A percentile compares a stretch with the other conserved stretches of the same genome.
Conservation (phyloP, 2,329 filamentous ascomycete genomes). For the Phaeosphaeriaceae sp. region DNA sequence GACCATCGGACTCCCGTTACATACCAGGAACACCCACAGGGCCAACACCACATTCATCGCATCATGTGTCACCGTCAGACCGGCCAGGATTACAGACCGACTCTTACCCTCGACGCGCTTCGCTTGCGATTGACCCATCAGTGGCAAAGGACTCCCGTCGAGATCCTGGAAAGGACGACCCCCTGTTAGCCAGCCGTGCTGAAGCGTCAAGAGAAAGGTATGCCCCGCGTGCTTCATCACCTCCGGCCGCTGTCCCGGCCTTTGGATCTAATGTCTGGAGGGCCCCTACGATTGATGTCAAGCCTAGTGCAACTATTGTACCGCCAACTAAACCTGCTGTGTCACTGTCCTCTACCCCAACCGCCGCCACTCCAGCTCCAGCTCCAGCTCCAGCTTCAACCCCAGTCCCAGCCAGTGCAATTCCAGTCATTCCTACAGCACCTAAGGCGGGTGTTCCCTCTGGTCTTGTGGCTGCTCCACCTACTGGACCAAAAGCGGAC, state of each 20-base stretch:
- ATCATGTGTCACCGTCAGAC: slow-evolving; percentile 42
- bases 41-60: slow-evolving; percentile 39
- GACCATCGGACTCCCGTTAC: slow-evolving; percentile 38
- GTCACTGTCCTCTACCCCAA: slow-evolving; percentile 25
- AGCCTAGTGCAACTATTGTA: slow-evolving; percentile 26
- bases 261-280: slow-evolving; percentile 58
- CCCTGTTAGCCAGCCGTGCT: slow-evolving; percentile 53
- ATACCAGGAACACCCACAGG: slow-evolving; percentile 43
- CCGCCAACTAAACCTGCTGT: slow-evolving; percentile 39
- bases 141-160: slow-evolving; percentile 43
- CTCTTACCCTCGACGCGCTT: slow-evolving; percentile 46
- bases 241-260: slow-evolving; percentile 63
- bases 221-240: slow-evolving; percentile 57
- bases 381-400: slow-evolving; percentile 23
- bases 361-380: slow-evolving; percentile 26
- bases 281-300: slow-evolving; percentile 46
- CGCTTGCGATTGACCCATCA: slow-evolving; percentile 42
- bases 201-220: slow-evolving; percentile 56
- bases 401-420: slow-evolving; percentile 14
- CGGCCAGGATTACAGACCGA: slow-evolving; percentile 39
- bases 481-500: slow-evolving; percentile 51
- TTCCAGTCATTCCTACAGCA: slow-evolving; percentile 24
- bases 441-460: slow-evolving; percentile 47
- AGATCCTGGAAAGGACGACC: slow-evolving; percentile 53
- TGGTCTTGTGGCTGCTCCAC: slow-evolving; percentile 42